Evolutionary conservation across 306 rosid species (phyloP).

Genomic region (Dryas octopetala): DNA sequence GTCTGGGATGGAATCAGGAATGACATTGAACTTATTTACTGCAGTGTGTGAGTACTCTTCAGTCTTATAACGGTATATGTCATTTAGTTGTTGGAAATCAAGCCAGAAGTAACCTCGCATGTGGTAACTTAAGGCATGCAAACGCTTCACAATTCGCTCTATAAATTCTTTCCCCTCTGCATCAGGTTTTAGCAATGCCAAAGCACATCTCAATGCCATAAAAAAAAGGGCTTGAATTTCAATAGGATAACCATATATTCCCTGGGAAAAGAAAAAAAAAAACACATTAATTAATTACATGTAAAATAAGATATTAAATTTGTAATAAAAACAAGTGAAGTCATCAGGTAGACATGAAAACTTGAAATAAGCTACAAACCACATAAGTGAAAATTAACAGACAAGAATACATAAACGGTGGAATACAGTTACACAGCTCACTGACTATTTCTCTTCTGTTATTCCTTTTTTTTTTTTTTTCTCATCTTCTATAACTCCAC

Average conservation of each 20-base stretch:
- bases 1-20: slow-evolving; percentile 91
- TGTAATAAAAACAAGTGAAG: neutral
- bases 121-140: slow-evolving; percentile 83
- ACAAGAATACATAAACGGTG: neutral
- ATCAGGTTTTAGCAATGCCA: slow-evolving; percentile 72
- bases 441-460: neutral
- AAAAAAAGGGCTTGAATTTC: slow-evolving; percentile 95
- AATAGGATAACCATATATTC: slow-evolving; percentile 87
- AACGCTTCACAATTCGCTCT: slow-evolving; percentile 81
- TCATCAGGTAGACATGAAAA: neutral
- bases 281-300: neutral
- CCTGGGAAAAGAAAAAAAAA: slow-evolving; percentile 42
- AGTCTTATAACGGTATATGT: slow-evolving; percentile 86
- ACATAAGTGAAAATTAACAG: neutral
- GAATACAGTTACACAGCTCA: neutral
- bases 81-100: slow-evolving; percentile 88
- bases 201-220: slow-evolving; percentile 79
- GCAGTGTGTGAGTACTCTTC: slow-evolving; percentile 97
- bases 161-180: slow-evolving; percentile 81
- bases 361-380: neutral
- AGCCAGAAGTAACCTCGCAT: slow-evolving; percentile 93
- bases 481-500: neutral
- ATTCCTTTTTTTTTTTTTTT: neutral
- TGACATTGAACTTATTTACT: slow-evolving; percentile 89
- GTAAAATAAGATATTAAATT: neutral